A percentile compares a stretch with the other conserved stretches of the same genome.
Evolutionary conservation across 495 filamentous ascomycete genomes (phyloP).

Genomic region (Cladorrhinum samala): DNA sequence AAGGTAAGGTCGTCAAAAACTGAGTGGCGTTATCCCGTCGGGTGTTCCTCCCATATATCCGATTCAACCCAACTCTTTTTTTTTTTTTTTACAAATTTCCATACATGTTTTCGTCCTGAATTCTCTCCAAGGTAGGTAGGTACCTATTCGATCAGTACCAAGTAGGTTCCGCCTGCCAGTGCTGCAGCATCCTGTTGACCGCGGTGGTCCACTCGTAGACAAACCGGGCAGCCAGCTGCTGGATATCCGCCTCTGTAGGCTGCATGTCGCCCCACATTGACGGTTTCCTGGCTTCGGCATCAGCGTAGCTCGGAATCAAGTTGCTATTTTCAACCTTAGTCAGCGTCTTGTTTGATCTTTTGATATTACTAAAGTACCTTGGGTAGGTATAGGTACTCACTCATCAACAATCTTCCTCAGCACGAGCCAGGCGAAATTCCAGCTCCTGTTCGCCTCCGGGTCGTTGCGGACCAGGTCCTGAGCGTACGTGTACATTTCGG

Average conservation of each 20-base stretch:
- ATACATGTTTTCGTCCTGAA: background rate
- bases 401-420: conserved; percentile 61
- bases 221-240: conserved; percentile 58
- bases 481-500: conserved; percentile 60
- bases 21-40: too few species aligned
- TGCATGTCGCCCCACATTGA: conserved; percentile 66
- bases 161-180: conserved; percentile 59
- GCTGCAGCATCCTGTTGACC: conserved; percentile 57
- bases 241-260: conserved; percentile 48
- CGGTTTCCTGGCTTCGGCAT: conserved; percentile 52
- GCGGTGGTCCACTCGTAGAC: conserved; percentile 63
- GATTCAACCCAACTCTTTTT: too few species aligned
- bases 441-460: conserved; percentile 59
- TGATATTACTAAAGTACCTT: background rate
- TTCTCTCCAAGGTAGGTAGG: too few species aligned
- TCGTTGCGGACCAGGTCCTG: conserved; percentile 60
- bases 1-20: too few species aligned
- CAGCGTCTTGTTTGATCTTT: background rate
- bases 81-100: background rate
- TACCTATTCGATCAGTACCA: conserved; percentile 30
- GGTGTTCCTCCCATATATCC: too few species aligned
- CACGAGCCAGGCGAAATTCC: conserved; percentile 74
- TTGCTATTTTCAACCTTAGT: conserved; percentile 32
- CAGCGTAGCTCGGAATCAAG: conserved; percentile 55
- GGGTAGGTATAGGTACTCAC: conserved; percentile 39